These are phyloP conservation scores for Talaromyces atroroseus DNA, from an alignment of 2,329 filamentous ascomycete genomes.

Conservation along the genomic window DNA sequence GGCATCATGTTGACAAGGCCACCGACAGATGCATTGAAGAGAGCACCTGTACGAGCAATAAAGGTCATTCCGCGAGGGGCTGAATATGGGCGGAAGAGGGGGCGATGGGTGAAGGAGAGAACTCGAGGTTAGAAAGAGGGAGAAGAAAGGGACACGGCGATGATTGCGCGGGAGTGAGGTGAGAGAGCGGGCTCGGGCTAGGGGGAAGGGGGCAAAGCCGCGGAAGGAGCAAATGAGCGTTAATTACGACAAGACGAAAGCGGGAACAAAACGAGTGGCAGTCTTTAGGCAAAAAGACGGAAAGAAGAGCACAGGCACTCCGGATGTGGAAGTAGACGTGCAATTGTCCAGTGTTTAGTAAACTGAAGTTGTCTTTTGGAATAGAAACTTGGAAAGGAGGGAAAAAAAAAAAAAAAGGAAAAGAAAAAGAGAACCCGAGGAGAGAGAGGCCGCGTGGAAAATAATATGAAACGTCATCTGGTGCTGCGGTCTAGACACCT, in stretches of 20 bases:
- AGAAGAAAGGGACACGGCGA: neutral
- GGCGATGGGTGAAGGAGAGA: neutral
- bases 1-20: slow-evolving; percentile 11
- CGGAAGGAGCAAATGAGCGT: neutral
- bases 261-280: neutral
- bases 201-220: neutral
- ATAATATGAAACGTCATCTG: too few species aligned
- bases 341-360: neutral
- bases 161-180: neutral
- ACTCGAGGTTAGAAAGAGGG: neutral
- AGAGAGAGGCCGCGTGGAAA: too few species aligned
- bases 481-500: too few species aligned
- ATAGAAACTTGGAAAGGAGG: too few species aligned
- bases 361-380: too few species aligned
- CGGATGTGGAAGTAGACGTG: neutral
- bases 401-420: too few species aligned
- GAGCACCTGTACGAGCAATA: slow-evolving; percentile 8
- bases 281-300: neutral
- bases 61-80: slow-evolving; percentile 10
- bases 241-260: neutral
- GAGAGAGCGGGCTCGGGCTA: neutral
- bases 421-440: too few species aligned
- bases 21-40: slow-evolving; percentile 13
- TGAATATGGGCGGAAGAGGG: neutral
- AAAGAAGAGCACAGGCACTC: too few species aligned